Evolutionary conservation across 2,329 filamentous ascomycete species (phyloP).

Genomic region (Aspergillus eucalypticola): DNA sequence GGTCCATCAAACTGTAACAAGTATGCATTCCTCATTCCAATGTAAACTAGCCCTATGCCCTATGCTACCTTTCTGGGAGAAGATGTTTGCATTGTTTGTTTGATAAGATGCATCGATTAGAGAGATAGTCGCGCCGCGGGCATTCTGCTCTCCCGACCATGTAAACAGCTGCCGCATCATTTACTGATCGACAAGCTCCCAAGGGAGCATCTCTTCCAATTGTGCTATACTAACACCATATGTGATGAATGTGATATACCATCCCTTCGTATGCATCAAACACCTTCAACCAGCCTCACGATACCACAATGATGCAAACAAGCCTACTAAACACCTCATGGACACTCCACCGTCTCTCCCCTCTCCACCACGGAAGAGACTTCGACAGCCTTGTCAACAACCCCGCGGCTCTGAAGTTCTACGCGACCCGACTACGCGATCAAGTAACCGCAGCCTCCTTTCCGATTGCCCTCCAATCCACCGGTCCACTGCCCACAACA

Average conservation of each 20-base stretch:
- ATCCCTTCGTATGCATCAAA: too few species aligned
- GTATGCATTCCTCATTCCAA: neutral
- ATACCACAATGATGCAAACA: conserved; percentile 28
- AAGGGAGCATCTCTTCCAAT: neutral
- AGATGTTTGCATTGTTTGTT: neutral
- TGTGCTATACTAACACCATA: neutral
- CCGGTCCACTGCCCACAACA: conserved; percentile 21
- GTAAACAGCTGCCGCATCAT: neutral
- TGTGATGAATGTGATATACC: conserved; percentile 13
- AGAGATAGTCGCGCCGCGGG: neutral
- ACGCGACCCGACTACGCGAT: conserved; percentile 51
- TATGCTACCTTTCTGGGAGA: neutral
- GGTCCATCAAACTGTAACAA: neutral
- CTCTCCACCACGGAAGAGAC: conserved; percentile 52
- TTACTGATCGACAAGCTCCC: neutral
- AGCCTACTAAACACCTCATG: conserved; percentile 55
- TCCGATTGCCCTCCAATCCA: conserved; percentile 47
- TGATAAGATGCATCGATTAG: neutral
- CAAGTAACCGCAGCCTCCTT: conserved; percentile 50
- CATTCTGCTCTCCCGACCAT: neutral
- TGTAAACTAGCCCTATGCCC: neutral
- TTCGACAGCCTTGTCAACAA: conserved; percentile 37
- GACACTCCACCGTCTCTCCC: conserved; percentile 55
- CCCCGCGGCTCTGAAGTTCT: conserved; percentile 41
- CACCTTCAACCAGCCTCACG: neutral